phyloP scores from a whole-genome alignment of 2,329 filamentous ascomycete genomes.

The Pestalotiopsis sp. region DNA sequence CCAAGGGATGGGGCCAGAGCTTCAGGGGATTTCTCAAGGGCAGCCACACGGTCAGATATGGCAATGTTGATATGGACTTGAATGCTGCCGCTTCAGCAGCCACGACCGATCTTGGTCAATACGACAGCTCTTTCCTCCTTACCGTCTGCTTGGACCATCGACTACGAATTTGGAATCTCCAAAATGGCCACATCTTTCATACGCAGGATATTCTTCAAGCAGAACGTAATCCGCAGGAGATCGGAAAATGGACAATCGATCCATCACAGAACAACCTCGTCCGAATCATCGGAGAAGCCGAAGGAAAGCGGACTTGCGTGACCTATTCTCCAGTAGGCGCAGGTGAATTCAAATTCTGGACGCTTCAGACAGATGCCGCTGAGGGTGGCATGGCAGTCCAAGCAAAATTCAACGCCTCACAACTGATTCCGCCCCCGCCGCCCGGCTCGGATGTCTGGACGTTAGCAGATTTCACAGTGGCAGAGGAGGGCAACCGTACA shows the following conservation, averaged over 20 bases:
- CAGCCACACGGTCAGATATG: conserved; percentile 64
- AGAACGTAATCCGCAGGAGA: conserved; percentile 66
- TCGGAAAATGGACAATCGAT: conserved; percentile 75
- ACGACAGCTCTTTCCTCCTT: conserved; percentile 61
- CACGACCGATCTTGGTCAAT: conserved; percentile 52
- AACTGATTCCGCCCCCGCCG: conserved; percentile 69
- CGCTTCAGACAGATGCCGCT: conserved; percentile 63
- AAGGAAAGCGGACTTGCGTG: conserved; percentile 62
- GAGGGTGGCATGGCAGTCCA: conserved; percentile 66
- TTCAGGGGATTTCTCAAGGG: conserved; percentile 67
- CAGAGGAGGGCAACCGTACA: conserved; percentile 54
- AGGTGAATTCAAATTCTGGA: conserved; percentile 95
- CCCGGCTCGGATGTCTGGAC: conserved; percentile 79
- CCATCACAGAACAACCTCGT: conserved; percentile 78
- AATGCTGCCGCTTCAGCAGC: conserved; percentile 68
- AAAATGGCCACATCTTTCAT: conserved; percentile 76
- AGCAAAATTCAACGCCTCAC: conserved; percentile 68
- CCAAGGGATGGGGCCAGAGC: conserved; percentile 72
- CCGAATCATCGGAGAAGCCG: conserved; percentile 64
- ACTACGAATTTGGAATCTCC: conserved; percentile 85
- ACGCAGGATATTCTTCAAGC: conserved; percentile 78
- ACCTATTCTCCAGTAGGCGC: conserved; percentile 87
- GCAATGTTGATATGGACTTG: conserved; percentile 66
- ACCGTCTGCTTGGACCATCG: conserved; percentile 89
- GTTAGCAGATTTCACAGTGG: conserved; percentile 73